phyloP scores from a whole-genome alignment of 306 rosid genomes.

The Cucumis melo region DNA sequence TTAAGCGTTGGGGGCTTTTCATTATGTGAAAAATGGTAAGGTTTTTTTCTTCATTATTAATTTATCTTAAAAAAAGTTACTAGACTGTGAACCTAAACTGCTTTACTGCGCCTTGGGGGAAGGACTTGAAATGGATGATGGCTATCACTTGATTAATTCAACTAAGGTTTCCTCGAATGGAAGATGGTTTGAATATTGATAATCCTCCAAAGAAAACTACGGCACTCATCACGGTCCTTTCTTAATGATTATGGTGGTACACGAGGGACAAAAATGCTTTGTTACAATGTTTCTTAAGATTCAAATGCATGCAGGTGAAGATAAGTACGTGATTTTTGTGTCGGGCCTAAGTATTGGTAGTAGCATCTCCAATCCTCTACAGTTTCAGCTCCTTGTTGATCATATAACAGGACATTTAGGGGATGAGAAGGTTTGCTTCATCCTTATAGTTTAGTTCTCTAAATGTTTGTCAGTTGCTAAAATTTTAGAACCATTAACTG shows the following conservation, averaged over 20 bases:
- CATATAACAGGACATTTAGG: constrained; percentile 96
- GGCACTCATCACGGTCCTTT: background rate
- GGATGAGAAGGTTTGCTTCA: constrained; percentile 57
- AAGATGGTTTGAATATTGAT: background rate
- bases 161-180: background rate
- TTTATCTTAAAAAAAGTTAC: too few relatives aligned
- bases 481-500: constrained; percentile 17
- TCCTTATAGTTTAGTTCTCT: constrained; percentile 14
- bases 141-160: background rate
- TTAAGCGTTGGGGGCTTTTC: too few relatives aligned
- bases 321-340: constrained; percentile 65
- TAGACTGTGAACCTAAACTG: too few relatives aligned
- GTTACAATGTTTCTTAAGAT: background rate
- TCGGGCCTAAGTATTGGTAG: constrained; percentile 81
- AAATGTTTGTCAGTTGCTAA: constrained; percentile 16
- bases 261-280: background rate
- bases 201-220: background rate
- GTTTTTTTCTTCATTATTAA: too few relatives aligned
- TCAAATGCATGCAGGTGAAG: constrained; percentile 54
- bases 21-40: too few relatives aligned
- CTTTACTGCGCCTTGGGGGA: too few relatives aligned
- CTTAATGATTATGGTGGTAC: background rate
- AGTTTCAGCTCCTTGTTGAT: constrained; percentile 85
- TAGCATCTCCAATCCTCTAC: constrained; percentile 69
- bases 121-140: background rate